Percentiles rank a stretch among this genome's conserved stretches.
These are phyloP conservation scores for Gonium pectorale DNA, from an alignment of 139 green algal species.

Conservation along the genomic window DNA sequence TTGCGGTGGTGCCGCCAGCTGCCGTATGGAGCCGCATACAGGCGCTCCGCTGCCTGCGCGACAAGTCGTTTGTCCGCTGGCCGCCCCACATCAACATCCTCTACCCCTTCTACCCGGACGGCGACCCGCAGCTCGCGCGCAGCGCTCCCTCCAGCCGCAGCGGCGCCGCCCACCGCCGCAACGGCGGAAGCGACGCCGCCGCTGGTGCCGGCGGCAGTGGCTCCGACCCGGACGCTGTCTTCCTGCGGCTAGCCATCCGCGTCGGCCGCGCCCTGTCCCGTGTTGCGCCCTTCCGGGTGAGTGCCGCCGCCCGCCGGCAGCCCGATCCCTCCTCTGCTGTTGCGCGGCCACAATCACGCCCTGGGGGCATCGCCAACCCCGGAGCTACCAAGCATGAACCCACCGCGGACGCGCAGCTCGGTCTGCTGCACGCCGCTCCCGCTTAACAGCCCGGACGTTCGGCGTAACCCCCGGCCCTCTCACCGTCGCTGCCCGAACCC, in stretches of 20 bases:
- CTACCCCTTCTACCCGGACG: constrained; percentile 78
- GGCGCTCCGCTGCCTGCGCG: constrained; percentile 62
- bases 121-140: no score
- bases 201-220: background rate
- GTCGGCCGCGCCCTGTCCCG: constrained; percentile 23
- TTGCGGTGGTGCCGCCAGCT: background rate
- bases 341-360: background rate
- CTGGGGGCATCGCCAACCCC: no score
- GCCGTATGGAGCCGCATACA: constrained; percentile 58
- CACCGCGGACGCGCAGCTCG: no score
- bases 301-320: background rate
- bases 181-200: constrained; percentile 25
- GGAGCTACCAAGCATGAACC: no score
- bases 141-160: no score
- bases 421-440: no score
- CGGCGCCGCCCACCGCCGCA: background rate
- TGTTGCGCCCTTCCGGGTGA: constrained; percentile 28
- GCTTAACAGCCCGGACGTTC: no score
- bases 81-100: constrained; percentile 85
- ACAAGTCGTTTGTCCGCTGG: constrained; percentile 78
- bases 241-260: background rate
- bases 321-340: no score
- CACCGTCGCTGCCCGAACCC: no score
- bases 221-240: background rate
- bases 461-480: background rate